Evolutionary conservation across 805 yeast species (phyloP), one percentile per base, ranked within the genome.

Genomic region (Monosporozyma servazzii): DNA sequence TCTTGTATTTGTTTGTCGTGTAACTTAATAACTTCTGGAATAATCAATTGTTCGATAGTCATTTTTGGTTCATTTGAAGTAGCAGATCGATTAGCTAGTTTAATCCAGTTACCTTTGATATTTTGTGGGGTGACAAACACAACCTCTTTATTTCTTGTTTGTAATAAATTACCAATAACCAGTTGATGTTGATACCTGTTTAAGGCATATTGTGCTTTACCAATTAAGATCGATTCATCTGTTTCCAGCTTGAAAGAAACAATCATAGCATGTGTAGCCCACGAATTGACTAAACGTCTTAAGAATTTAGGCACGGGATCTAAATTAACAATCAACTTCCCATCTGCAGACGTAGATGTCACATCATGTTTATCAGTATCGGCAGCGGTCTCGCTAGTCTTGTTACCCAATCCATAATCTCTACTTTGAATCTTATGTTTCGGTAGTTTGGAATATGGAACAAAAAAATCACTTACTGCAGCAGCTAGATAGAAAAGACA

Each of bases 231-330:
- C 8, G 72, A 58, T 51, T 70, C 65, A 66, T 93, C 99, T 0
- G 99, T 93, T 64, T 93, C 99, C 48, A 93, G 76, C 67, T 93
- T 93, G 71, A 93, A 93, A 17, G 96, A 86, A 0, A 91, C 86
- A 52, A 93, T 88, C 95, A 89, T 86, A 1, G 97, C 95, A 11
- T 82, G 79, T 2, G 95, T 96, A 0, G 96, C 96, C 99, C 99
- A 93, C 10, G 82, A 77, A 56, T 88, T 95, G 1, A 90, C 97
- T 54, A 93, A 72, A 51, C 96, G 75, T 56, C 88, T 79, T 60
- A 93, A 75, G 60, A 93, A 91, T 64, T 93, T 93, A 18, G 99
- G 99, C 3, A 93, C 99, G 4, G 96, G 98, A 64, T 91, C 97
- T 57, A 93, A 71, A 58, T 89, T 86, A 10, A 93, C 87, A 8